Base-by-base conservation (phyloP, 371 early-diverging fungal species). In the Quaeritorhiza haematococci region DNA sequence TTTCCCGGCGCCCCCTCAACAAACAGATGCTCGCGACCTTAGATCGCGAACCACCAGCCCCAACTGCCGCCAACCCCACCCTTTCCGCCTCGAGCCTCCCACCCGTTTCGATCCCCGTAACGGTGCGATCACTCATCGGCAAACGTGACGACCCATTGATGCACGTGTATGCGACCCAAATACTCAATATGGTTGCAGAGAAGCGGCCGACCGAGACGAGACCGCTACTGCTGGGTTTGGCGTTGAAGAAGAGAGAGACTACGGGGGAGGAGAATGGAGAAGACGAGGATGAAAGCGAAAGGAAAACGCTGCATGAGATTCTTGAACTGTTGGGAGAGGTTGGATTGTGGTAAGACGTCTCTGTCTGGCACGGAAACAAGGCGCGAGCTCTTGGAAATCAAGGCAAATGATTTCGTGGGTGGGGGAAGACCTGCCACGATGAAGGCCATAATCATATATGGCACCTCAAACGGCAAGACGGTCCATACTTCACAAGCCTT, bases 51-150 rank as follows among this genome's bases (percentile, higher is more conserved):
- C n/a, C n/a, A n/a, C n/a, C n/a, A n/a, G n/a, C n/a, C n/a, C n/a
- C n/a, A n/a, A n/a, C n/a, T n/a, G n/a, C n/a, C n/a, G n/a, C n/a
- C n/a, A n/a, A 44, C 48, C 15, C 15, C 53, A 3, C 28, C 15
- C 26, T 26, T n/a, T 52, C 32, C 38, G 35, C 44, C 43, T 51
- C 24, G 15, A 15, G 10, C 15, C 2, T 17, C 26, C 17, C 51
- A 8, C 35, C 13, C 13, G 7, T 30, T 5, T 10, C 49, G 29
- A 47, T 47, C 3, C 42, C 38, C 17, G 23, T 41, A 3, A 24
- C 29, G 7, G 47, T 55, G 47, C 41, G 50, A 33, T 33, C 58
- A 2, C 47, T 62, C 27, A 56, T 62, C 23, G 62, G 62, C n/a
- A 45, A 52, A 17, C 53, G 46, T 5, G 46, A 56, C n/a, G 49